Evolutionary conservation across 495 filamentous ascomycete species (phyloP), one percentile per base, ranked within the genome.

Genomic region (Symbiotaphrina buchneri): DNA sequence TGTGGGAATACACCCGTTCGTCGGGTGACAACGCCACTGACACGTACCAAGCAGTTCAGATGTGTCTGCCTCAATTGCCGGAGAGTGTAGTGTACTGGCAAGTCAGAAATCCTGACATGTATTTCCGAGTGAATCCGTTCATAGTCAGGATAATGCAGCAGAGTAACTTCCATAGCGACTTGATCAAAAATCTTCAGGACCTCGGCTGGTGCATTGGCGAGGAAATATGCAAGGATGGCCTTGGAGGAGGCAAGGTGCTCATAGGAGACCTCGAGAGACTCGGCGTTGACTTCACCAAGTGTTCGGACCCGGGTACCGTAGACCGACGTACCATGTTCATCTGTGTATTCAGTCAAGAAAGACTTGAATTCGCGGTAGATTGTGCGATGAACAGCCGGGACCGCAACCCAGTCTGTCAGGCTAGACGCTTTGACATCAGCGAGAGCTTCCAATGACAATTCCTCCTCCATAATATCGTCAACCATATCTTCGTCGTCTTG

Each of bases 1-100:
- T 99, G 90, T 1, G 90, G 90, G 56, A 99, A 99, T 31, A 99
- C 90, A 28, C 90, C 90, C n/a, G 71, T 85, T 32, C 90, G 71
- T 32, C 90, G 73, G 17, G 90, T 99, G 32, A 99, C 90, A 2
- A 95, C 90, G 39, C 90, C 90, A 42, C 70, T 75, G 27, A 95
- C 90, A 21, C 87, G 76, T 21, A 99, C 78, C 5, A 99, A 66
- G 44, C 84, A 93, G 60, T 95, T 95, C 35, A 99, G 71, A 46
- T 99, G 90, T 5, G 77, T 77, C 56, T 99, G 90, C 34, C 90
- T 80, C 28, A 99, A 60, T 49, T 95, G 83, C 28, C 90, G 83
- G 35, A 99, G 72, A n/a, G 87, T 95, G 53, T 93, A 93, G 41
- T 80, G 71, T 24, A 91, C 74, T 13, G 90, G 90, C 3, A 99